Evolutionary conservation across 192 early-diverging fungal genomes (phyloP).

Genomic region (Polychytrium aggregatum): DNA sequence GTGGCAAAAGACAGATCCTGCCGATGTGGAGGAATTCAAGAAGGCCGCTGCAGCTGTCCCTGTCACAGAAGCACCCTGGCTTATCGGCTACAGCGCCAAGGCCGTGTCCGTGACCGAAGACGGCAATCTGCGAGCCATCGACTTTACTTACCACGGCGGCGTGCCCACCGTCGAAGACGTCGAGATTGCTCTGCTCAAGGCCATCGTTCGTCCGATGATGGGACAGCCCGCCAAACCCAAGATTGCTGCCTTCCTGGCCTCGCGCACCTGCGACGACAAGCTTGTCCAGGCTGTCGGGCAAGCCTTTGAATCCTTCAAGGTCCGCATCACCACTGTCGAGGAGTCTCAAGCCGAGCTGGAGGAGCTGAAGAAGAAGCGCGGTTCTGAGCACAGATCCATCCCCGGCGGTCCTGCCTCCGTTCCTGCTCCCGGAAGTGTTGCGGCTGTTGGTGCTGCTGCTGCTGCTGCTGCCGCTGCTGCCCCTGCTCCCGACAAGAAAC

Average conservation of each 20-base stretch:
- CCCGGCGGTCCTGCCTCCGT: neutral
- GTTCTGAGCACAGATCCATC: conserved; percentile 7
- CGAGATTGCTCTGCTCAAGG: conserved; percentile 15
- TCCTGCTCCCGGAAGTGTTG: neutral
- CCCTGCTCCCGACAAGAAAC: conserved; percentile 11
- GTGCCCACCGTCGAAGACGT: conserved; percentile 17
- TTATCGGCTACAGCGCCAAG: conserved; percentile 25
- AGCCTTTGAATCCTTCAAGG: conserved; percentile 9
- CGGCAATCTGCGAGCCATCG: conserved; percentile 24
- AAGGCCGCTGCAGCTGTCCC: conserved; percentile 4
- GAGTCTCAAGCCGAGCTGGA: conserved; percentile 16
- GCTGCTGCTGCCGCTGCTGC: conserved; percentile 1
- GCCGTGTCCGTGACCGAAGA: conserved; percentile 31
- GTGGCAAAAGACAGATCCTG: neutral
- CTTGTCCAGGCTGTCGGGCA: conserved; percentile 7
- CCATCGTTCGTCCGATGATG: conserved; percentile 8
- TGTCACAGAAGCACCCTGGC: conserved; percentile 13
- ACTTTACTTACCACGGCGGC: conserved; percentile 7
- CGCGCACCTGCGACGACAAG: conserved; percentile 9
- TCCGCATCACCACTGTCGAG: conserved; percentile 17
- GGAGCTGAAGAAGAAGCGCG: conserved; percentile 7
- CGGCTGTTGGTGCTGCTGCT: neutral
- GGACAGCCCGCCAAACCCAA: conserved; percentile 6
- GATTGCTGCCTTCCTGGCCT: conserved; percentile 21
- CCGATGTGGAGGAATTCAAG: conserved; percentile 8